Percentiles rank a stretch among this genome's conserved stretches.
These are phyloP conservation scores for Magnolia officinalis DNA, from an alignment of 164 flowering plant species.

Conservation along the genomic window DNA sequence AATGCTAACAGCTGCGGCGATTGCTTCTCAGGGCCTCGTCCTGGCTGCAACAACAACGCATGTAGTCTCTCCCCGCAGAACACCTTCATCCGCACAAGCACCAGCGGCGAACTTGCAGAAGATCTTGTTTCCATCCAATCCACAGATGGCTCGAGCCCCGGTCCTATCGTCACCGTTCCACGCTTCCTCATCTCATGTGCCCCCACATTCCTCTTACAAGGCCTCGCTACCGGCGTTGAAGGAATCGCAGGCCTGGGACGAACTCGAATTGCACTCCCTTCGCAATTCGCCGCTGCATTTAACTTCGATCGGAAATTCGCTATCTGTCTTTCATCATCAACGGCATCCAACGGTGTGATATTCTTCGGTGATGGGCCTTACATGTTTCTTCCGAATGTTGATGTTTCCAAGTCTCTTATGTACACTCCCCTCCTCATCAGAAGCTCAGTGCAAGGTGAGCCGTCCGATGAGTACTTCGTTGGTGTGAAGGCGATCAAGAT, in stretches of 20 bases:
- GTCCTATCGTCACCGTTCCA: conserved; percentile 13
- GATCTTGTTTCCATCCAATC: conserved; percentile 23
- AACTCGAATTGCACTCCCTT: conserved; percentile 16
- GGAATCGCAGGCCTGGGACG: conserved; percentile 38
- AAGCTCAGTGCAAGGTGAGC: neutral
- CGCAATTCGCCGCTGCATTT: conserved; percentile 24
- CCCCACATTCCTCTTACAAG: conserved; percentile 8
- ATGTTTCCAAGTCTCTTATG: conserved; percentile 17
- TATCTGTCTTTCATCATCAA: conserved; percentile 25
- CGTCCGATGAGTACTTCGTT: conserved; percentile 31
- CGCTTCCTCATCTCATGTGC: conserved; percentile 23
- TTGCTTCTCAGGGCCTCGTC: conserved; percentile 3
- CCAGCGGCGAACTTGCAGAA: conserved; percentile 9
- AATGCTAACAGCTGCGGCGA: neutral
- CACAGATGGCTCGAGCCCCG: conserved; percentile 23
- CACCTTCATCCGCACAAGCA: conserved; percentile 4
- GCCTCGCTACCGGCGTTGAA: conserved; percentile 3
- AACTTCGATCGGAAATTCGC: conserved; percentile 32
- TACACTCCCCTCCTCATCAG: conserved; percentile 32
- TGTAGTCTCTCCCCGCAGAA: conserved; percentile 16
- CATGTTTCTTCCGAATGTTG: conserved; percentile 23
- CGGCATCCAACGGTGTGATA: conserved; percentile 24
- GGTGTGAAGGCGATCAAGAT: conserved; percentile 24
- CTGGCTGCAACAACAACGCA: conserved; percentile 27
- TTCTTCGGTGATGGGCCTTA: conserved; percentile 39